Conservation (phyloP, 257 asterid species). For the Phtheirospermum japonicum region DNA sequence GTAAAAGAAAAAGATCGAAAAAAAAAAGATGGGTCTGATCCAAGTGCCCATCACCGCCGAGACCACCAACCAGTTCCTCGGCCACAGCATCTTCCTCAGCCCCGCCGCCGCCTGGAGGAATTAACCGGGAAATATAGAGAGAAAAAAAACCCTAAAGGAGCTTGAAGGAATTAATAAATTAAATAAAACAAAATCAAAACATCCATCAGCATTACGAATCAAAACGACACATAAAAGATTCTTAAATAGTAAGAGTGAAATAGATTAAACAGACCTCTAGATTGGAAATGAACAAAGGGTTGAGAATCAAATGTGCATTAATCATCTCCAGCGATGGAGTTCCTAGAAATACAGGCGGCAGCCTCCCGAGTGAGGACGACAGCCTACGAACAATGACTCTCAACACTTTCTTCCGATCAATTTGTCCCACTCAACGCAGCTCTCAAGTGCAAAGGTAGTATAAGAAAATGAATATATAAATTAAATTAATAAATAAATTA, state of each 20-base stretch:
- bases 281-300: conserved; percentile 18
- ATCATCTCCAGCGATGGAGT: conserved; percentile 23
- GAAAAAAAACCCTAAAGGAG: not conserved
- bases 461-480: not conserved
- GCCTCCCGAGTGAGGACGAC: conserved; percentile 36
- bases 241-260: not conserved
- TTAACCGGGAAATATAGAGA: no score
- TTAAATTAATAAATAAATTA: no score
- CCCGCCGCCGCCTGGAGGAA: no score
- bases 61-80: no score
- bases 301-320: conserved; percentile 1
- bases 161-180: not conserved
- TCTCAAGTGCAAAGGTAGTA: not conserved
- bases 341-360: conserved; percentile 24
- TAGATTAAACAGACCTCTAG: conserved; percentile 26
- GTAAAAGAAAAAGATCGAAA: no score
- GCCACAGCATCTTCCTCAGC: no score
- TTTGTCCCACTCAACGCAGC: not conserved
- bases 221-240: not conserved
- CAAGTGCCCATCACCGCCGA: no score
- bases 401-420: conserved; percentile 36
- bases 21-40: no score
- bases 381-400: conserved; percentile 51
- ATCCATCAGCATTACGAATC: not conserved
- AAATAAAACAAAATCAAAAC: not conserved